phyloP scores from a whole-genome alignment of 225 moss, liverwort and hornwort genomes.

The Sphagnum tenellum region DNA sequence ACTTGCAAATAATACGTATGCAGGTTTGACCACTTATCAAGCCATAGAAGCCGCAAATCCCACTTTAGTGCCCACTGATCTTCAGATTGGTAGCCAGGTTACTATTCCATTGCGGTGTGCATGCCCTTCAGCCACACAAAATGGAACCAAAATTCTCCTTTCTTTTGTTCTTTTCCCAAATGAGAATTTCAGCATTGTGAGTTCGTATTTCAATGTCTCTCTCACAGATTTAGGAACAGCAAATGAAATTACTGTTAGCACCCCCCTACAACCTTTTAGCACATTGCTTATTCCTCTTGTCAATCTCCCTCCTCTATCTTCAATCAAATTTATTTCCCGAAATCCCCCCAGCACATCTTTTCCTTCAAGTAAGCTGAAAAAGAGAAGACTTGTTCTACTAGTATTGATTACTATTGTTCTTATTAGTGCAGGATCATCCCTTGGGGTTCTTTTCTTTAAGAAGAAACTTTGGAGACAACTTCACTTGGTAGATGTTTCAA shows the following conservation, averaged over 20 bases:
- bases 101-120: conserved; percentile 30
- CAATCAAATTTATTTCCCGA: conserved; percentile 8
- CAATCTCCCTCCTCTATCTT: conserved; percentile 12
- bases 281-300: conserved; percentile 65
- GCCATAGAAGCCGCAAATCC: conserved; percentile 16
- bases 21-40: conserved; percentile 11
- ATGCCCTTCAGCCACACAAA: conserved; percentile 20
- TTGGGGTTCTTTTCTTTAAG: too few relatives aligned
- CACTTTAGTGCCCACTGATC: background rate
- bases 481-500: too few relatives aligned
- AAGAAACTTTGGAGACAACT: too few relatives aligned
- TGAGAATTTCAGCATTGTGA: conserved; percentile 30
- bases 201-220: conserved; percentile 30
- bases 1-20: conserved; percentile 7
- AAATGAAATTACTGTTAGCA: conserved; percentile 15
- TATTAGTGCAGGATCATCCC: too few relatives aligned
- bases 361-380: too few relatives aligned
- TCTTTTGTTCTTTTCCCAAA: conserved; percentile 36
- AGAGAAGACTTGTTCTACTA: too few relatives aligned
- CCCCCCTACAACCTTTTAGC: conserved; percentile 8
- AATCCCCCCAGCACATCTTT: too few relatives aligned
- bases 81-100: conserved; percentile 5
- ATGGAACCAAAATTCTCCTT: conserved; percentile 18
- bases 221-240: conserved; percentile 21
- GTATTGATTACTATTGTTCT: too few relatives aligned